Conservation (phyloP, 2,329 filamentous ascomycete genomes). For the Fusarium euwallaceae region DNA sequence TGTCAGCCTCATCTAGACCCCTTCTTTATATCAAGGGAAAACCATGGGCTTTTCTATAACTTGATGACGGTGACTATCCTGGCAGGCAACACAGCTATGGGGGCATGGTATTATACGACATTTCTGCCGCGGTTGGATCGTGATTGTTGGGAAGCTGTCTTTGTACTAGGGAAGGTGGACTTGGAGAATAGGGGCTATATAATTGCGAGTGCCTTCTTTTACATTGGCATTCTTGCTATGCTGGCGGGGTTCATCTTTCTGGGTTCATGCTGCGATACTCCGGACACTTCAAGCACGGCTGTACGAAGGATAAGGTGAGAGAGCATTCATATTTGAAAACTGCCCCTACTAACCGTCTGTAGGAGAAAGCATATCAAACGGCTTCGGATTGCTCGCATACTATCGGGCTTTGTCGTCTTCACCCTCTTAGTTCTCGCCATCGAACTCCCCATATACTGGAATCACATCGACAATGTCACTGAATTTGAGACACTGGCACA, state of each 20-base stretch:
- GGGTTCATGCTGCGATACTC: slow-evolving; percentile 40
- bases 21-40: slow-evolving; percentile 45
- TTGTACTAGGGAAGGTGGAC: slow-evolving; percentile 49
- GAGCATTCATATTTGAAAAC: not conserved
- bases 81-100: slow-evolving; percentile 45
- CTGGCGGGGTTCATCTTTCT: slow-evolving; percentile 43
- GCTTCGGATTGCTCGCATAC: slow-evolving; percentile 35
- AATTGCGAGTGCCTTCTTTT: slow-evolving; percentile 50
- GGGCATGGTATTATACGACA: slow-evolving; percentile 50
- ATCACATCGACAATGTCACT: slow-evolving; percentile 43
- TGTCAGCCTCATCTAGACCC: slow-evolving; percentile 51
- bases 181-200: slow-evolving; percentile 46
- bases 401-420: slow-evolving; percentile 44
- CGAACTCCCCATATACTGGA: slow-evolving; percentile 53
- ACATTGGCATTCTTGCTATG: slow-evolving; percentile 44
- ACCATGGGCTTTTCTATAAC: slow-evolving; percentile 43
- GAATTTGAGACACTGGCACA: slow-evolving; percentile 48
- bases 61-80: slow-evolving; percentile 45
- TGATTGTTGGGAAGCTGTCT: slow-evolving; percentile 48
- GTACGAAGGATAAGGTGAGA: slow-evolving; percentile 41
- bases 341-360: not conserved
- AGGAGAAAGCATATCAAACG: slow-evolving; percentile 41
- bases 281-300: slow-evolving; percentile 27
- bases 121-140: slow-evolving; percentile 42
- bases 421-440: slow-evolving; percentile 48